These are phyloP conservation scores for Leptoxyphium fumago DNA, from an alignment of 2,329 filamentous ascomycete genomes.

Conservation along the genomic window DNA sequence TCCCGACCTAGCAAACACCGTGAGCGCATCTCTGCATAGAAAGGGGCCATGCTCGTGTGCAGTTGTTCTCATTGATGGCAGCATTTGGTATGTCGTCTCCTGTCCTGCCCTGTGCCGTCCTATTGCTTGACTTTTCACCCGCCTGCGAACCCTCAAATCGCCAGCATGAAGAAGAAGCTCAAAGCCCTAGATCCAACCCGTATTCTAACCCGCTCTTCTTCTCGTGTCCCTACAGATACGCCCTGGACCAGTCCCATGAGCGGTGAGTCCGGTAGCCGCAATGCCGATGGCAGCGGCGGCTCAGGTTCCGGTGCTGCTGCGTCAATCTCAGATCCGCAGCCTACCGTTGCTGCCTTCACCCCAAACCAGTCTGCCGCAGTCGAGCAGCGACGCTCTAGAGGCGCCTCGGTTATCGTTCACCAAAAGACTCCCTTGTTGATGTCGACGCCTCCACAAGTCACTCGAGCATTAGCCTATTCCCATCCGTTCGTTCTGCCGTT, in stretches of 20 bases:
- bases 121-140: too few species aligned
- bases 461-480: constrained; percentile 83
- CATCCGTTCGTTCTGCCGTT: constrained; percentile 85
- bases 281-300: constrained; percentile 3
- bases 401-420: constrained; percentile 61
- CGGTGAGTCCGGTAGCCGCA: constrained; percentile 18
- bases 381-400: constrained; percentile 6
- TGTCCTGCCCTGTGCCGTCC: too few species aligned
- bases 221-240: constrained; percentile 18
- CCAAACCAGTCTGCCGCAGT: constrained; percentile 60
- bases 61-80: constrained; percentile 8
- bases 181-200: neutral
- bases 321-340: constrained; percentile 31
- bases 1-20: too few species aligned
- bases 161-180: constrained; percentile 4
- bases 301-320: constrained; percentile 9
- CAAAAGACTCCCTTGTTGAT: constrained; percentile 89
- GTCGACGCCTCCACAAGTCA: constrained; percentile 88
- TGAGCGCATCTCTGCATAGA: neutral
- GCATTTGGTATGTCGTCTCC: constrained; percentile 11
- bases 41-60: too few species aligned
- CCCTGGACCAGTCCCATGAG: constrained; percentile 40
- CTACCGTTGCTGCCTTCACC: constrained; percentile 82
- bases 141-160: neutral
- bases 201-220: constrained; percentile 6